phyloP scores from a whole-genome alignment of 768 basidiomycete genomes.

The Leccinellum luteum region DNA sequence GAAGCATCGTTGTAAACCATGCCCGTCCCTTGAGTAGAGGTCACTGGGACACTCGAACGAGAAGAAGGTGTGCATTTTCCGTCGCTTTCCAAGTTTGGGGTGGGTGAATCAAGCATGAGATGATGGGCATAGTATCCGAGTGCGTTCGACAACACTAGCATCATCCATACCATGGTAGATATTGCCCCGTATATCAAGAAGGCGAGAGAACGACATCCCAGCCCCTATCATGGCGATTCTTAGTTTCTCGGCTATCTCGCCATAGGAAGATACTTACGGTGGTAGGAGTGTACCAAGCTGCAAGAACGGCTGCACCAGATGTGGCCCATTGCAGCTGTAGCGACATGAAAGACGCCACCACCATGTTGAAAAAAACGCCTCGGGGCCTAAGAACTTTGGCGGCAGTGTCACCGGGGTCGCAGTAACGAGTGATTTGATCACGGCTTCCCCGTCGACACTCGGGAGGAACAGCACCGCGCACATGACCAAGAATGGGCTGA shows the following conservation, averaged over 20 bases:
- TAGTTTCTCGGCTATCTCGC: neutral
- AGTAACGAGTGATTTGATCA: constrained; percentile 21
- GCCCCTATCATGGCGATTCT: constrained; percentile 9
- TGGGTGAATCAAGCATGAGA: neutral
- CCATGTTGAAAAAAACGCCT: constrained; percentile 22
- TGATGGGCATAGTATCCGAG: constrained; percentile 21
- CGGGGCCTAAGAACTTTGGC: constrained; percentile 17
- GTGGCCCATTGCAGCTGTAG: constrained; percentile 36
- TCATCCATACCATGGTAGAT: constrained; percentile 31
- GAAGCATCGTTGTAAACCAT: neutral
- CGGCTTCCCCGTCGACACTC: constrained; percentile 18
- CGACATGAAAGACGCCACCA: constrained; percentile 29
- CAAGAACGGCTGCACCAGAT: constrained; percentile 26
- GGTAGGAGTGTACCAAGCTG: constrained; percentile 32
- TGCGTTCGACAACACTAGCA: constrained; percentile 29
- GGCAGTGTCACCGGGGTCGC: constrained; percentile 1
- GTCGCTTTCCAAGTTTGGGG: neutral
- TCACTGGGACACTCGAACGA: neutral
- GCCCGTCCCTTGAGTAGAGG: too few species aligned
- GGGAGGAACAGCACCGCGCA: neutral
- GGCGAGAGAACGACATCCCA: constrained; percentile 35
- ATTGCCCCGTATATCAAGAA: constrained; percentile 31
- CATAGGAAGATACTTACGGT: constrained; percentile 4
- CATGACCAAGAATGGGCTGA: neutral
- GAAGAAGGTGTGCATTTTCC: neutral